Conservation (phyloP, 495 filamentous ascomycete genomes). For the Penicilliopsis zonata region DNA sequence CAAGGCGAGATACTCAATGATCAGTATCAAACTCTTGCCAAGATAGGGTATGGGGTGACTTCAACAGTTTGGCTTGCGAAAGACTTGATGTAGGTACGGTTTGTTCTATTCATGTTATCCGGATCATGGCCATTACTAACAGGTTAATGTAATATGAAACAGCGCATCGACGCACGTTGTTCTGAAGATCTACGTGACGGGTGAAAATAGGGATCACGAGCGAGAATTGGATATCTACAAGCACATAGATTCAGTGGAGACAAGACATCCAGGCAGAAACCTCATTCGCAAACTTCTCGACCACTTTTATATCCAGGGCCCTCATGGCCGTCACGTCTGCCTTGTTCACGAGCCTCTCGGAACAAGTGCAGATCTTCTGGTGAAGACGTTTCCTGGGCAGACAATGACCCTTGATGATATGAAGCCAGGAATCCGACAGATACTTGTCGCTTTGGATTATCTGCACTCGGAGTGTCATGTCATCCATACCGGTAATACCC, state of each 20-base stretch:
- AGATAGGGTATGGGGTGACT: conserved; percentile 34
- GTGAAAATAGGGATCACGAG: conserved; percentile 6
- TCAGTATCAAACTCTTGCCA: conserved; percentile 33
- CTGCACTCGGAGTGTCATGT: conserved; percentile 22
- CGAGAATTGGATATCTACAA: conserved; percentile 7
- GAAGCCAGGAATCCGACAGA: conserved; percentile 10
- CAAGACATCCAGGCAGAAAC: conserved; percentile 8
- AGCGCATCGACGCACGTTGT: conserved; percentile 10
- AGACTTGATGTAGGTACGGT: conserved; percentile 19
- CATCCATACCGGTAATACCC: conserved; percentile 29
- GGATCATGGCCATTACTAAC: background rate
- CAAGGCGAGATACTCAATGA: conserved; percentile 26
- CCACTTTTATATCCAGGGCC: conserved; percentile 11
- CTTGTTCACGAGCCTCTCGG: conserved; percentile 18
- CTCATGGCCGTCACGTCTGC: conserved; percentile 17
- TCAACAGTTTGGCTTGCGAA: conserved; percentile 40
- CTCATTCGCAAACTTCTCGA: conserved; percentile 12
- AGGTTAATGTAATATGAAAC: background rate
- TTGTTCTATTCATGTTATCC: background rate
- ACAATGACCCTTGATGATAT: conserved; percentile 7
- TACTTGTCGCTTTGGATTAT: conserved; percentile 25
- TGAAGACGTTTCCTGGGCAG: conserved; percentile 4
- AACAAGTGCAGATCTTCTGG: conserved; percentile 2
- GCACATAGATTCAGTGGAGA: conserved; percentile 6
- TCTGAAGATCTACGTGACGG: conserved; percentile 10